Conservation (phyloP, 164 flowering plant genomes). For the Brasenia schreberi region DNA sequence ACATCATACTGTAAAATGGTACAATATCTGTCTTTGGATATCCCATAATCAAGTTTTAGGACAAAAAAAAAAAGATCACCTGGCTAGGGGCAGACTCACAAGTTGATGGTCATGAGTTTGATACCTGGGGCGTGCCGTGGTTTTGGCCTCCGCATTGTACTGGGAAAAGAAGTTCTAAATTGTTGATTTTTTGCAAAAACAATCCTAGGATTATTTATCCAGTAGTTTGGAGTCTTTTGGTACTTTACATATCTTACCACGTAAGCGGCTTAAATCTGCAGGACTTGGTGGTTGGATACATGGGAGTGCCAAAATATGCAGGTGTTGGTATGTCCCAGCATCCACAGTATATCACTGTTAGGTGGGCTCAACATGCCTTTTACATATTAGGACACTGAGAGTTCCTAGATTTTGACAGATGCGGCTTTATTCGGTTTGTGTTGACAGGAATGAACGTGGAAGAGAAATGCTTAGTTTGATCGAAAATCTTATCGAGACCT, state of each 20-base stretch:
- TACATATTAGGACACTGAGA: no score
- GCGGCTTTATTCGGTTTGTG: conserved; percentile 2
- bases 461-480: conserved; percentile 82
- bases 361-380: conserved; percentile 24
- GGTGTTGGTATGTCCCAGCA: conserved; percentile 90
- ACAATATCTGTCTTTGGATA: no score
- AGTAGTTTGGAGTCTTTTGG: neutral
- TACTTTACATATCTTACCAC: neutral
- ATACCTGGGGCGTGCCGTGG: no score
- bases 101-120: no score
- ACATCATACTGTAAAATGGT: no score
- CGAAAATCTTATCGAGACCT: conserved; percentile 60
- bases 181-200: no score
- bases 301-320: conserved; percentile 94
- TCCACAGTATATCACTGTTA: conserved; percentile 96
- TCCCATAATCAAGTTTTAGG: no score
- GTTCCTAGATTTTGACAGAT: neutral
- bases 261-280: conserved; percentile 10
- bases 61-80: no score
- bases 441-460: conserved; percentile 85
- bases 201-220: no score
- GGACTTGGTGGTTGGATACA: conserved; percentile 98
- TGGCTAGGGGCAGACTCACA: no score
- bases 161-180: no score
- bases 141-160: no score